A percentile compares a stretch with the other conserved stretches of the same genome.
Conservation (phyloP, 129 eudicot species). For the carrot (Daucus carota) region DNA sequence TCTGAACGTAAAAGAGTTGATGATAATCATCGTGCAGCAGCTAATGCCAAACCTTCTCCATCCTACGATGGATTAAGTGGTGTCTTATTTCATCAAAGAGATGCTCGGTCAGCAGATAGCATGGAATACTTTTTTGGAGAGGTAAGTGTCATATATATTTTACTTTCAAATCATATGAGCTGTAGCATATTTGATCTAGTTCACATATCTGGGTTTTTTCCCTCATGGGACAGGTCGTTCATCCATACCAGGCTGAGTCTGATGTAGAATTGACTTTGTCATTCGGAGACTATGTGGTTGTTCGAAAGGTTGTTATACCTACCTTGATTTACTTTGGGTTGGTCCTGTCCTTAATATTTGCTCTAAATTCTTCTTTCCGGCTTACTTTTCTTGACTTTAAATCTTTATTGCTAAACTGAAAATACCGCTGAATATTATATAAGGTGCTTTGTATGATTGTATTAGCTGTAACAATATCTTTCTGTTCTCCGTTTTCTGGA, state of each 20-base stretch:
- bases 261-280: slow-evolving; percentile 70
- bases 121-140: slow-evolving; percentile 69
- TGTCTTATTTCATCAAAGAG: slow-evolving; percentile 31
- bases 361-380: background rate
- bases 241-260: slow-evolving; percentile 78
- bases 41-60: slow-evolving; percentile 40
- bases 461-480: background rate
- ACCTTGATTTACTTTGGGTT: background rate
- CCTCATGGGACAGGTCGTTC: slow-evolving; percentile 43
- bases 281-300: slow-evolving; percentile 72
- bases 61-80: slow-evolving; percentile 41
- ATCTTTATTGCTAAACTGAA: background rate
- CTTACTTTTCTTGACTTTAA: background rate
- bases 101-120: slow-evolving; percentile 39
- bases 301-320: slow-evolving; percentile 54
- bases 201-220: background rate
- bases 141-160: slow-evolving; percentile 27
- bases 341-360: background rate
- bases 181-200: background rate
- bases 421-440: background rate
- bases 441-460: background rate
- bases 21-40: slow-evolving; percentile 52
- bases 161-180: slow-evolving; percentile 1
- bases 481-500: background rate
- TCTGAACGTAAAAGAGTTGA: slow-evolving; percentile 72